A percentile compares a stretch with the other conserved stretches of the same genome.
phyloP scores from a whole-genome alignment of 495 filamentous ascomycete genomes.

The Aspergillus steynii region DNA sequence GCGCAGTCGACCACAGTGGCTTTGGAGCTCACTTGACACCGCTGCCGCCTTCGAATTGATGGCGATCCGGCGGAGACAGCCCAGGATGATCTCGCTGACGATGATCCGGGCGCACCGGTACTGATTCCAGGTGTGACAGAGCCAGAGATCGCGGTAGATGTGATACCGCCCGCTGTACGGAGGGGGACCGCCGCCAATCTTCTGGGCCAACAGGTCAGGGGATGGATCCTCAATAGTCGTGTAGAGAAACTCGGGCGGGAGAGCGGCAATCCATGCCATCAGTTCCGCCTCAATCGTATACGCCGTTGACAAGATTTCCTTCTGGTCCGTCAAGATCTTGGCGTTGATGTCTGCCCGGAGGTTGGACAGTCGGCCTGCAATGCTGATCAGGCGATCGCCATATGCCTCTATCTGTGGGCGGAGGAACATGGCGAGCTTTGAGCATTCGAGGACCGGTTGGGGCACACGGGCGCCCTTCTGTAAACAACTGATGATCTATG shows the following conservation, averaged over 20 bases:
- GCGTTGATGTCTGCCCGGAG: slow-evolving; percentile 46
- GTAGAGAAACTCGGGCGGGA: slow-evolving; percentile 42
- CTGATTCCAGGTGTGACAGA: slow-evolving; percentile 60
- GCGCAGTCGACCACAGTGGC: slow-evolving; percentile 35
- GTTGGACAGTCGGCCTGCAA: slow-evolving; percentile 44
- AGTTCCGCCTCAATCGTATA: slow-evolving; percentile 54
- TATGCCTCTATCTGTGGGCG: slow-evolving; percentile 35
- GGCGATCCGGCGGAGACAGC: slow-evolving; percentile 21
- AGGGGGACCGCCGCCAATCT: slow-evolving; percentile 26
- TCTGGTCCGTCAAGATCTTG: slow-evolving; percentile 35
- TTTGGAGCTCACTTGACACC: slow-evolving; percentile 33
- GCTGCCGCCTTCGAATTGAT: slow-evolving; percentile 6
- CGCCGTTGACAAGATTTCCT: slow-evolving; percentile 46
- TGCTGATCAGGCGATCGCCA: slow-evolving; percentile 37
- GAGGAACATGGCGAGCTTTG: slow-evolving; percentile 36
- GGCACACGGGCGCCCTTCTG: slow-evolving; percentile 39
- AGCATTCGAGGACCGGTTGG: slow-evolving; percentile 33
- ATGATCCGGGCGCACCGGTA: slow-evolving; percentile 63
- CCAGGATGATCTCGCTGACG: slow-evolving; percentile 52
- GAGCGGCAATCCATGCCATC: slow-evolving; percentile 38
- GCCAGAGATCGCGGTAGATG: slow-evolving; percentile 57
- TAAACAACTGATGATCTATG: slow-evolving; percentile 42
- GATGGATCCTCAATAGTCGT: slow-evolving; percentile 27
- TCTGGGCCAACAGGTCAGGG: slow-evolving; percentile 21
- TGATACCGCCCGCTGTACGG: slow-evolving; percentile 60